Evolutionary conservation across 257 asterid genomes (phyloP).

Genomic region (Solanum pennellii): DNA sequence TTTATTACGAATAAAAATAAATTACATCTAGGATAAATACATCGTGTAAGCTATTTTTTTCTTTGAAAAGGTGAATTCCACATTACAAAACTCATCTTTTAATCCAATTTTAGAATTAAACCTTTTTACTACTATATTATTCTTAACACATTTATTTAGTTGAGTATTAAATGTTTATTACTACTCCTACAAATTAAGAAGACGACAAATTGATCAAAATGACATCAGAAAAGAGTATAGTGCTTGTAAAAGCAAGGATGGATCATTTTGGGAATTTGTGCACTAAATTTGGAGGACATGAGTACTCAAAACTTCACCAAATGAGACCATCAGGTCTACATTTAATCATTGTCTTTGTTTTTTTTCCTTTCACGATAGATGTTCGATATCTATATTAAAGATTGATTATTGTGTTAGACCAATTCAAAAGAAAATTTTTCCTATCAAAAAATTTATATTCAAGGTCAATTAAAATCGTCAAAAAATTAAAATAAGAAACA

Average conservation of each 20-base stretch:
- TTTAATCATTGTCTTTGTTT: not conserved
- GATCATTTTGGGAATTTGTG: not conserved
- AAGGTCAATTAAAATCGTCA: rapidly evolving
- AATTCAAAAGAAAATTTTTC: rapidly evolving
- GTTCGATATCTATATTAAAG: too few relatives aligned
- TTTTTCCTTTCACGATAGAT: too few relatives aligned
- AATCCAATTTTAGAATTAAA: not conserved
- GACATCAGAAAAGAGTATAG: not conserved
- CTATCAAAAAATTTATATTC: too few relatives aligned
- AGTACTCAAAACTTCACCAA: not conserved
- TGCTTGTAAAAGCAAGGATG: not conserved
- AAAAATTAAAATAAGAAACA: too few relatives aligned
- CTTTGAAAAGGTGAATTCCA: not conserved
- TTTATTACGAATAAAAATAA: not conserved
- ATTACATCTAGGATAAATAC: not conserved
- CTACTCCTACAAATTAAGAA: not conserved
- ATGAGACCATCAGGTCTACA: not conserved
- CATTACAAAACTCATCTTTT: not conserved
- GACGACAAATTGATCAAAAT: not conserved
- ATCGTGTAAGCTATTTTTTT: not conserved
- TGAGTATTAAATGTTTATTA: not conserved
- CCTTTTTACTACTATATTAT: not conserved
- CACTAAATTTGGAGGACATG: not conserved
- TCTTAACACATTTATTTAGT: not conserved
- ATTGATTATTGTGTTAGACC: too few relatives aligned